A percentile compares a stretch with the other conserved stretches of the same genome.
phyloP scores from a whole-genome alignment of 2,329 filamentous ascomycete genomes.

The Claviceps africana region DNA sequence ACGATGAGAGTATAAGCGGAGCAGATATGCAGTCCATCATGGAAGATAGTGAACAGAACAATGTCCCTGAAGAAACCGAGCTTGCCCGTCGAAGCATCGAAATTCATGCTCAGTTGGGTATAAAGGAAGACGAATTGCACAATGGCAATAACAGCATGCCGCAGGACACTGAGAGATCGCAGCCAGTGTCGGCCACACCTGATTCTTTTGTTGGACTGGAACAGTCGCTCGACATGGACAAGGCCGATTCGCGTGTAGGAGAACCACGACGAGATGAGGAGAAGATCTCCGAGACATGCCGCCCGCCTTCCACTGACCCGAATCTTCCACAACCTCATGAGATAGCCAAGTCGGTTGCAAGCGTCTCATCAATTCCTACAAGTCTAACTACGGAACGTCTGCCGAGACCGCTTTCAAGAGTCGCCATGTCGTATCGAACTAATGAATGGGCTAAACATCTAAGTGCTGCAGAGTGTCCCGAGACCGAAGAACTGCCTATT shows the following conservation, averaged over 20 bases:
- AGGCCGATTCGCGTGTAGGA: background rate
- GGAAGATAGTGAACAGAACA: slow-evolving; percentile 5
- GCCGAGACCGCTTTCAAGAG: slow-evolving; percentile 56
- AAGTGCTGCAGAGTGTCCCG: slow-evolving; percentile 58
- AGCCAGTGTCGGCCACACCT: background rate
- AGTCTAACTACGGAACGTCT: slow-evolving; percentile 48
- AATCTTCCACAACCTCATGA: slow-evolving; percentile 13
- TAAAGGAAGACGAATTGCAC: slow-evolving; percentile 1
- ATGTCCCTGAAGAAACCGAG: slow-evolving; percentile 4
- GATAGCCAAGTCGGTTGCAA: slow-evolving; percentile 27
- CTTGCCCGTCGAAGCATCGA: slow-evolving; percentile 19
- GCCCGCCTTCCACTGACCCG: slow-evolving; percentile 4
- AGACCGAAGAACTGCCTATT: slow-evolving; percentile 45
- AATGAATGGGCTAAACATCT: slow-evolving; percentile 96
- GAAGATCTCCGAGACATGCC: slow-evolving; percentile 1
- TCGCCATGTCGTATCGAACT: slow-evolving; percentile 73
- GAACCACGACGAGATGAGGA: background rate
- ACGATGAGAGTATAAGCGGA: slow-evolving; percentile 32
- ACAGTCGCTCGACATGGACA: background rate
- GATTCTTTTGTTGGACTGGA: background rate
- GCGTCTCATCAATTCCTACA: slow-evolving; percentile 27
- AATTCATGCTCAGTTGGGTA: slow-evolving; percentile 25
- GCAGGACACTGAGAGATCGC: background rate
- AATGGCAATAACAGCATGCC: background rate
- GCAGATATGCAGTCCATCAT: slow-evolving; percentile 20